Evolutionary conservation across 2,329 filamentous ascomycete species (phyloP).

Genomic region (Pseudogymnoascus sp.): DNA sequence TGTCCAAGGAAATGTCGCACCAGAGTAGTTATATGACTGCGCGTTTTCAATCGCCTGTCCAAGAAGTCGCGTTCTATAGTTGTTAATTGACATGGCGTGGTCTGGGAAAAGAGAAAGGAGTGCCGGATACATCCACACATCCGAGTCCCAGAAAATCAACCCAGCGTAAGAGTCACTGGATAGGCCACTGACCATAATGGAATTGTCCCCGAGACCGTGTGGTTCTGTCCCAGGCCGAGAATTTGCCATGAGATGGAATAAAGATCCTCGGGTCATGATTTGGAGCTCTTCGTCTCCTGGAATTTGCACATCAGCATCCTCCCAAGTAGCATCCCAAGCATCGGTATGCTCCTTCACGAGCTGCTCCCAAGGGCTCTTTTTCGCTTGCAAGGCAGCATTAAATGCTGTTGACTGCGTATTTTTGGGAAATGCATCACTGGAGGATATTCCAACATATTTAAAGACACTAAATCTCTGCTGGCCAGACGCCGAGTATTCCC

Average conservation of each 20-base stretch:
- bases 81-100: constrained; percentile 51
- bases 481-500: constrained; percentile 21
- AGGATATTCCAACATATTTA: constrained; percentile 56
- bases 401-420: constrained; percentile 33
- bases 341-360: constrained; percentile 10
- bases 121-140: constrained; percentile 35
- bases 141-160: constrained; percentile 29
- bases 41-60: constrained; percentile 18
- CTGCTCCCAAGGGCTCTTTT: constrained; percentile 10
- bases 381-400: constrained; percentile 35
- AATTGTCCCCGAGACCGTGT: constrained; percentile 47
- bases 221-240: constrained; percentile 33
- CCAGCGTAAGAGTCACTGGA: constrained; percentile 57
- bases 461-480: constrained; percentile 28
- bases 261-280: constrained; percentile 38
- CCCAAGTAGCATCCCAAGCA: constrained; percentile 14
- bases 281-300: constrained; percentile 32
- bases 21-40: constrained; percentile 11
- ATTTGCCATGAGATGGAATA: constrained; percentile 41
- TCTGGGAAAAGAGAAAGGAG: constrained; percentile 52
- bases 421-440: constrained; percentile 48
- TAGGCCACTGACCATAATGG: constrained; percentile 55
- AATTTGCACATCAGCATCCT: constrained; percentile 27
- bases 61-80: constrained; percentile 49
- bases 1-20: constrained; percentile 17